phyloP scores from a whole-genome alignment of 78 protist genomes.

The Planoprotostelium fungivorum region DNA sequence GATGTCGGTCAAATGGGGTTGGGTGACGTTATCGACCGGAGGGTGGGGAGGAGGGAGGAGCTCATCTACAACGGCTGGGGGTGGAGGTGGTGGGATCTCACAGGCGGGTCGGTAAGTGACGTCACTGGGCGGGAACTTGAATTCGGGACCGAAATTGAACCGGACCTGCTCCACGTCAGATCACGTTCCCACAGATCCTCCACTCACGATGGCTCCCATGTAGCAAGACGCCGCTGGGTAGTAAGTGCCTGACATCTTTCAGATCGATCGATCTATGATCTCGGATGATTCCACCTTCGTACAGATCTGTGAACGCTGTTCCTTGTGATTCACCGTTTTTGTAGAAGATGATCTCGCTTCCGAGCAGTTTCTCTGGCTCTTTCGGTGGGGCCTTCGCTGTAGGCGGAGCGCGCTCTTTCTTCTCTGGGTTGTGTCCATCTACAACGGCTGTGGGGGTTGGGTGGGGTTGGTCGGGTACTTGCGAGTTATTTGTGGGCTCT shows the following conservation, averaged over 20 bases:
- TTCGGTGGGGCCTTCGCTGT: neutral
- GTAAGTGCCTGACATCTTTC: conserved; percentile 4
- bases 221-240: conserved; percentile 48
- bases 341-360: conserved; percentile 36
- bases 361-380: neutral
- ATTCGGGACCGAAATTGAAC: conserved; percentile 55
- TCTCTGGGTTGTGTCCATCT: neutral
- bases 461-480: too few species aligned
- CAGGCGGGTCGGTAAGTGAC: conserved; percentile 9
- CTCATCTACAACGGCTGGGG: neutral
- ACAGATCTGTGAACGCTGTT: conserved; percentile 29
- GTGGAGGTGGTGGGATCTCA: conserved; percentile 1
- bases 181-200: too few species aligned
- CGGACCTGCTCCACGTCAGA: conserved; percentile 18
- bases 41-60: neutral
- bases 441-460: too few species aligned
- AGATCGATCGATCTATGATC: neutral
- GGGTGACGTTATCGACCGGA: too few species aligned
- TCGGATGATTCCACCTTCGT: neutral
- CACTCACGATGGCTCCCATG: conserved; percentile 34
- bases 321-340: conserved; percentile 47
- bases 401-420: conserved; percentile 1
- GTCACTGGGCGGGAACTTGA: conserved; percentile 39
- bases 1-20: too few species aligned
- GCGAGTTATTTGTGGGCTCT: too few species aligned